phyloP scores from a whole-genome alignment of 1,284 basidiomycete genomes.

The Retiboletus fuscus region DNA sequence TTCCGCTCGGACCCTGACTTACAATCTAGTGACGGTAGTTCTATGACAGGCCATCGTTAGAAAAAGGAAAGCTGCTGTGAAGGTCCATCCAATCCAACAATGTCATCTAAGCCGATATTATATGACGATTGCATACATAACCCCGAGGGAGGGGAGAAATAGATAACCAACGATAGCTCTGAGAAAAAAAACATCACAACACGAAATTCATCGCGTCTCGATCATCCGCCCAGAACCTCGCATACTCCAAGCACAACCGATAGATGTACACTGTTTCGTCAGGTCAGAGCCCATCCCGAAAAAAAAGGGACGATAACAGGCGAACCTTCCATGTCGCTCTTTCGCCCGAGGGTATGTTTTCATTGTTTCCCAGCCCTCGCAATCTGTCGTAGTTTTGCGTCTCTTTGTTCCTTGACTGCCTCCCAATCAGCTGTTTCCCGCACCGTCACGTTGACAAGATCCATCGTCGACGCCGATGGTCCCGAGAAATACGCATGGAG shows the following conservation, averaged over 20 bases:
- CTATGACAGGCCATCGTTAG: too few species aligned
- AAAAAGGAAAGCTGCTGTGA: too few species aligned
- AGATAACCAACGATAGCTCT: neutral
- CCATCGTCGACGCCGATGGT: slow-evolving; percentile 70
- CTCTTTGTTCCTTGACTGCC: slow-evolving; percentile 68
- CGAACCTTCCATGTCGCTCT: slow-evolving; percentile 89
- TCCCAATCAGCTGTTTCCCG: slow-evolving; percentile 39
- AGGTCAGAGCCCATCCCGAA: slow-evolving; percentile 19
- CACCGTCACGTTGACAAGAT: slow-evolving; percentile 59
- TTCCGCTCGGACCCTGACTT: too few species aligned
- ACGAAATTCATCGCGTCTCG: slow-evolving; percentile 74
- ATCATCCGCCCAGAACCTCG: slow-evolving; percentile 85
- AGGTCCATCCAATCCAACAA: too few species aligned
- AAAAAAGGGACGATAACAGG: slow-evolving; percentile 10
- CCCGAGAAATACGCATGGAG: slow-evolving; percentile 92
- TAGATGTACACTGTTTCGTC: slow-evolving; percentile 79
- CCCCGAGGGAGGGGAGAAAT: neutral
- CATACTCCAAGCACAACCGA: slow-evolving; percentile 90
- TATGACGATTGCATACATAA: too few species aligned
- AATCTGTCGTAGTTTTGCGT: slow-evolving; percentile 81
- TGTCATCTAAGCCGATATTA: too few species aligned
- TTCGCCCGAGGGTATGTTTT: slow-evolving; percentile 85
- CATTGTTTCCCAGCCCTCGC: slow-evolving; percentile 90
- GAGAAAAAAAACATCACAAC: slow-evolving; percentile 34
- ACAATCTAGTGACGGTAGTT: too few species aligned